Conservation (phyloP, 352 stramenopile species). For the Pythium rhizo-oryzae region DNA sequence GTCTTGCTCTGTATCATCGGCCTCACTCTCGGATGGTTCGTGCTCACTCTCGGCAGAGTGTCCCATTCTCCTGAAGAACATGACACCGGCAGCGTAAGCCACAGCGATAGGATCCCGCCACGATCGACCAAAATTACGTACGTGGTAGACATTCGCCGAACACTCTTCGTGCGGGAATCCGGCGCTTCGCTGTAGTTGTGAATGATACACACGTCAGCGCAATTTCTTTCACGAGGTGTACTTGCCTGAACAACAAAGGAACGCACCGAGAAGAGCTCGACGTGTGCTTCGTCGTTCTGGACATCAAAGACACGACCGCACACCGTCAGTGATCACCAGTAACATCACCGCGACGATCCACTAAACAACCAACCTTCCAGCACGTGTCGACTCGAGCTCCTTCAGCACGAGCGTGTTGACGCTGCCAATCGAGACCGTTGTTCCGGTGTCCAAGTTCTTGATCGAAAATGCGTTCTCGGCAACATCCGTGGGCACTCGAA, state of each 20-base stretch:
- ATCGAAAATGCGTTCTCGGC: constrained; percentile 74
- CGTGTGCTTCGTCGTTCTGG: constrained; percentile 54
- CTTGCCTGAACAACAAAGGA: background rate
- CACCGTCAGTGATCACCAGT: background rate
- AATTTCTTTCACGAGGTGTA: background rate
- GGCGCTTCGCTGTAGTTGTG: constrained; percentile 46
- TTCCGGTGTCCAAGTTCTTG: constrained; percentile 83
- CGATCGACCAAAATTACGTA: constrained; percentile 32
- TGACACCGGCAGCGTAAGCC: background rate
- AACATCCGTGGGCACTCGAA: constrained; percentile 53
- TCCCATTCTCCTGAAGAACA: constrained; percentile 39
- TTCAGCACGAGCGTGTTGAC: constrained; percentile 82
- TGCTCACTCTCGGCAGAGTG: constrained; percentile 41
- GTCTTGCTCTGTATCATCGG: constrained; percentile 48
- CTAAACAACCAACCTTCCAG: constrained; percentile 31
- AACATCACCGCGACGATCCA: background rate
- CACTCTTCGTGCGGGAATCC: constrained; percentile 49
- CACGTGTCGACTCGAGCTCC: constrained; percentile 62
- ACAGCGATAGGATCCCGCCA: background rate
- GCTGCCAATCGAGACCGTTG: constrained; percentile 70
- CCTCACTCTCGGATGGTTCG: constrained; percentile 47
- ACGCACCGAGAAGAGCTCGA: constrained; percentile 61
- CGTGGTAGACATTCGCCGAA: constrained; percentile 70
- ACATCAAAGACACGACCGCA: background rate
- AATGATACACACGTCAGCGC: background rate